Conservation (phyloP, 2,329 filamentous ascomycete species). For the Bisporella sp. region DNA sequence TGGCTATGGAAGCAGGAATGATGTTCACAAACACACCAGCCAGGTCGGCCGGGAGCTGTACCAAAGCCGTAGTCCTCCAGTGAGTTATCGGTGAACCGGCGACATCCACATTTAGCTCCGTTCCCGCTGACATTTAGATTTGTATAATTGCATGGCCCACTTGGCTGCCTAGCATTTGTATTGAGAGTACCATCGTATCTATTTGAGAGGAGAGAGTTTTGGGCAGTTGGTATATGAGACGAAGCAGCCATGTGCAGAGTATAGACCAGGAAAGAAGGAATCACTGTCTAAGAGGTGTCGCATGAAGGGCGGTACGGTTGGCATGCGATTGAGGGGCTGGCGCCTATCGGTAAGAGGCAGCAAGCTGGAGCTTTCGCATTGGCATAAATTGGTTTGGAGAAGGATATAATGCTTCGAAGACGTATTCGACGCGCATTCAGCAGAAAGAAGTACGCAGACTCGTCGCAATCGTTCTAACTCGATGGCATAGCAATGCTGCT, state of each 20-base stretch:
- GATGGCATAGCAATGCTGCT: not conserved
- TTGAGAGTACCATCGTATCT: slow-evolving; percentile 15
- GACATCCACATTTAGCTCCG: slow-evolving; percentile 42
- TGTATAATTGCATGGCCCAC: slow-evolving; percentile 44
- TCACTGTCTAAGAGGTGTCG: slow-evolving; percentile 12
- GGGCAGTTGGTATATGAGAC: slow-evolving; percentile 11
- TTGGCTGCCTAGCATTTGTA: slow-evolving; percentile 28
- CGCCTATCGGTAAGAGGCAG: not conserved
- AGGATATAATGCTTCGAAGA: not conserved
- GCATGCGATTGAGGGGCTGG: not conserved
- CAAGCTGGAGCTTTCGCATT: not conserved
- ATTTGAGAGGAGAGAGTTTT: slow-evolving; percentile 24
- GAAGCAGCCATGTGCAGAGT: slow-evolving; percentile 23
- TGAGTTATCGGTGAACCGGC: slow-evolving; percentile 42
- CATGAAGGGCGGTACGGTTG: slow-evolving; percentile 14
- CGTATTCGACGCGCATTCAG: not conserved
- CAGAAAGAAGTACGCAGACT: not conserved
- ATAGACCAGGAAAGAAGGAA: slow-evolving; percentile 8
- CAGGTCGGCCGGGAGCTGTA: slow-evolving; percentile 7
- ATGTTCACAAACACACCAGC: slow-evolving; percentile 44
- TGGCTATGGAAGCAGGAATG: slow-evolving; percentile 48
- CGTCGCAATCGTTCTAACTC: slow-evolving; percentile 1
- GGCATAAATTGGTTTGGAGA: too few relatives aligned
- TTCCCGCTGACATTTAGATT: slow-evolving; percentile 35
- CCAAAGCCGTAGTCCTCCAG: slow-evolving; percentile 2